Percentiles rank a stretch among this genome's conserved stretches.
phyloP scores from a whole-genome alignment of 176 grass and related monocot species.

The Eremochloa ophiuroides region DNA sequence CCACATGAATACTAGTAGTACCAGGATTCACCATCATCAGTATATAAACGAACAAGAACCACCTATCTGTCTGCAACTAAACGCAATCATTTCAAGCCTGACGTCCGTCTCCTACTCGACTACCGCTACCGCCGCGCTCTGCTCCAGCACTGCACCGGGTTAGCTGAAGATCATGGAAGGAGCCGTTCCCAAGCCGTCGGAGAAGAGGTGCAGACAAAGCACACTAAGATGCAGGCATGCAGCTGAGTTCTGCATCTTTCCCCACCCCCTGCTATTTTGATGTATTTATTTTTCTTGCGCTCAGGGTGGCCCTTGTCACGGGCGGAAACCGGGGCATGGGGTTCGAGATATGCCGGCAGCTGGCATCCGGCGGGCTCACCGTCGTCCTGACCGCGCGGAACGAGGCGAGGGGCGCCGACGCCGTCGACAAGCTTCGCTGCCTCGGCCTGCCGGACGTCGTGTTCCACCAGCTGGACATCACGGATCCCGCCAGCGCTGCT shows the following conservation, averaged over 20 bases:
- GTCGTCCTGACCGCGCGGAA: constrained; percentile 34
- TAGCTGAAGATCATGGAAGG: constrained; percentile 21
- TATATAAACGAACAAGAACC: neutral
- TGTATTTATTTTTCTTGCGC: neutral
- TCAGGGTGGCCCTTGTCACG: constrained; percentile 39
- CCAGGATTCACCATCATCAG: neutral
- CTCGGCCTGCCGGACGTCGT: constrained; percentile 14
- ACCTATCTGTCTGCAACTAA: neutral
- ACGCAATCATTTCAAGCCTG: neutral
- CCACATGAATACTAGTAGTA: neutral
- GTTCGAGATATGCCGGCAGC: constrained; percentile 43
- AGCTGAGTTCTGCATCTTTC: neutral
- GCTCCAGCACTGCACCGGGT: neutral
- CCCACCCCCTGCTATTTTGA: neutral
- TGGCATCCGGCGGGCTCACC: constrained; percentile 18
- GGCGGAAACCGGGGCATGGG: constrained; percentile 37
- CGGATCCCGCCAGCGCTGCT: constrained; percentile 15
- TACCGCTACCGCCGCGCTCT: neutral
- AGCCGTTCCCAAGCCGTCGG: neutral
- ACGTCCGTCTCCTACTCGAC: neutral
- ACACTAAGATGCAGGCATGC: neutral
- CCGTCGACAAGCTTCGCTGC: neutral
- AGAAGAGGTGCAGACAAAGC: neutral
- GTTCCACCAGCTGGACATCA: constrained; percentile 51
- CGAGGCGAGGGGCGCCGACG: constrained; percentile 7